Conservation (phyloP, 2,329 filamentous ascomycete genomes). For the Lecanicillium sp. region DNA sequence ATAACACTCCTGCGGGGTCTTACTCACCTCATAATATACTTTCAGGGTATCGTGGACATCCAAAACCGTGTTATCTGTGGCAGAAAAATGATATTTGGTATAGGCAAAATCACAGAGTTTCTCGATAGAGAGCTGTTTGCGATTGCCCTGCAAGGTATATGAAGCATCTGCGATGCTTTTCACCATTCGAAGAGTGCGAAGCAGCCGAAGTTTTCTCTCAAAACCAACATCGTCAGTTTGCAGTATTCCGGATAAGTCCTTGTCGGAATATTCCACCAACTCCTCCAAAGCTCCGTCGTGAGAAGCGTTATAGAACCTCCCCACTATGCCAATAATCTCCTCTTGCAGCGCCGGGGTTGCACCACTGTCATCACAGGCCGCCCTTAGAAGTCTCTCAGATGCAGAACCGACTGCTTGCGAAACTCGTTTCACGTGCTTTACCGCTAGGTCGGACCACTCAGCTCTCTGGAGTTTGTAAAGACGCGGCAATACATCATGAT, state of each 20-base stretch:
- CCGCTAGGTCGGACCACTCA: constrained; percentile 21
- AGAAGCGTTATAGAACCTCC: neutral
- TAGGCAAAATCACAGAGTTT: constrained; percentile 3
- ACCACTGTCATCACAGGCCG: constrained; percentile 9
- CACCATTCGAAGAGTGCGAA: constrained; percentile 15
- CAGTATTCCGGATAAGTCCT: constrained; percentile 10
- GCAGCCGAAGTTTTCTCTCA: constrained; percentile 11
- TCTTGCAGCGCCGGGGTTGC: constrained; percentile 10
- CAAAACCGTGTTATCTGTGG: constrained; percentile 18
- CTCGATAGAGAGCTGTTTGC: neutral
- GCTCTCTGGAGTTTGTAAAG: constrained; percentile 23
- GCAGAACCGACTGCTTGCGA: constrained; percentile 11
- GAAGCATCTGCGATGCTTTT: constrained; percentile 1
- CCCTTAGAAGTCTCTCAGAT: constrained; percentile 10
- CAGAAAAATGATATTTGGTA: constrained; percentile 7
- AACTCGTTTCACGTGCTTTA: constrained; percentile 16
- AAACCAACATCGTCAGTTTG: constrained; percentile 18
- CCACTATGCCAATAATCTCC: constrained; percentile 9
- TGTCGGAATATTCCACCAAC: constrained; percentile 7
- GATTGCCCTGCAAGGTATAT: neutral
- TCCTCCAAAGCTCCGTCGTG: too few relatives aligned
- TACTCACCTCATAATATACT: constrained; percentile 26
- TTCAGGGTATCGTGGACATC: constrained; percentile 28
- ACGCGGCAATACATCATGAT: constrained; percentile 20
- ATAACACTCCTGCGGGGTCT: accelerated